Evolutionary conservation across 23 red algal genomes (phyloP).

Genomic region (Chondrus crispus): DNA sequence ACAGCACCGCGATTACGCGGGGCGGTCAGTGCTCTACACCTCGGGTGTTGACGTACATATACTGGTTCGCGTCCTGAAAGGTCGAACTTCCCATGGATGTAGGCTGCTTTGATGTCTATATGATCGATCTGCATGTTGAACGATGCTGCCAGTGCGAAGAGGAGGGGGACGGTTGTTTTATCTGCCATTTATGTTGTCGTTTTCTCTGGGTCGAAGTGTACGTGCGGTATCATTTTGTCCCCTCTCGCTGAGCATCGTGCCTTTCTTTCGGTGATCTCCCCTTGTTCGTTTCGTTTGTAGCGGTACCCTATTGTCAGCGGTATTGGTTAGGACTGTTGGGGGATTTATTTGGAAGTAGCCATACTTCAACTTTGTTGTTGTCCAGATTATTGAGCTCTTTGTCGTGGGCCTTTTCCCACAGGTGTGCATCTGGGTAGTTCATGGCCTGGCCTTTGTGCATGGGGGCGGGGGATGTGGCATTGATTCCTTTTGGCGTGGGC

Average conservation of each 20-base stretch:
- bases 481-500: neutral
- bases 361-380: neutral
- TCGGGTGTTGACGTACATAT: neutral
- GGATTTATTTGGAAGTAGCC: neutral
- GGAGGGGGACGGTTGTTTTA: neutral
- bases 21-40: no score
- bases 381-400: neutral
- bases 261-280: neutral
- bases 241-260: neutral
- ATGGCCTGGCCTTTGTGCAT: neutral
- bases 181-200: neutral
- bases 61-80: neutral
- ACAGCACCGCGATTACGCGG: no score
- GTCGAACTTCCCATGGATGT: neutral
- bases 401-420: neutral
- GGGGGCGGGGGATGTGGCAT: neutral
- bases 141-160: neutral
- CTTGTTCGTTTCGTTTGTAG: neutral
- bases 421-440: neutral
- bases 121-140: neutral
- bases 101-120: neutral
- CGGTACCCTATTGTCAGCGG: neutral
- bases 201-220: neutral
- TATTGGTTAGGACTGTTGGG: neutral
- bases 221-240: conserved; percentile 3